These are phyloP conservation scores for Glonium stellatum DNA, from an alignment of 495 filamentous ascomycete genomes.

Conservation along the genomic window DNA sequence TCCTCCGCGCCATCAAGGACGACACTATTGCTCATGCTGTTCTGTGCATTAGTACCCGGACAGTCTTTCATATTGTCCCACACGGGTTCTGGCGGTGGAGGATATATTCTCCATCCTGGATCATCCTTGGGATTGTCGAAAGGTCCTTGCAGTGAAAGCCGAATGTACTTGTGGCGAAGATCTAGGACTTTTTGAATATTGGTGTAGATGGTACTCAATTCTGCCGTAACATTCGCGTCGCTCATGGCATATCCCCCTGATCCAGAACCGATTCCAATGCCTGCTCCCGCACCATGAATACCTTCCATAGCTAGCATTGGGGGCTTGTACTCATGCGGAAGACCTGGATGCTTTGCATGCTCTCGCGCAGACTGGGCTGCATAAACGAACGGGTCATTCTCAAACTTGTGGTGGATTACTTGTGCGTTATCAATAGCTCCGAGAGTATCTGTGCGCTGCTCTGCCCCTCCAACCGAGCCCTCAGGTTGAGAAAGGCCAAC, in stretches of 20 bases:
- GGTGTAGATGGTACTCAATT: slow-evolving; percentile 75
- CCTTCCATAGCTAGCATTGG: slow-evolving; percentile 41
- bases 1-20: slow-evolving; percentile 34
- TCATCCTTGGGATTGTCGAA: slow-evolving; percentile 82
- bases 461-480: slow-evolving; percentile 11
- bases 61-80: slow-evolving; percentile 69
- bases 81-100: slow-evolving; percentile 78
- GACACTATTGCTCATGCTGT: slow-evolving; percentile 52
- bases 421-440: neutral
- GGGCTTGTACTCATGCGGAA: slow-evolving; percentile 45
- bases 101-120: slow-evolving; percentile 80
- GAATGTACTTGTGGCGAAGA: slow-evolving; percentile 81
- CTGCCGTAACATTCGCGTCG: slow-evolving; percentile 67
- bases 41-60: slow-evolving; percentile 10
- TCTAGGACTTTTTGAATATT: slow-evolving; percentile 80
- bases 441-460: neutral
- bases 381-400: slow-evolving; percentile 33
- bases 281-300: slow-evolving; percentile 47
- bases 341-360: slow-evolving; percentile 40
- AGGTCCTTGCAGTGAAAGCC: slow-evolving; percentile 72
- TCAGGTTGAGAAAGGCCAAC: slow-evolving; percentile 21
- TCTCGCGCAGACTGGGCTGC: slow-evolving; percentile 44
- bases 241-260: slow-evolving; percentile 45
- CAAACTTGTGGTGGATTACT: slow-evolving; percentile 1
- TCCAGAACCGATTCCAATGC: slow-evolving; percentile 43